phyloP scores from a whole-genome alignment of 345 rosid genomes.

The Rhodomyrtus tomentosa region DNA sequence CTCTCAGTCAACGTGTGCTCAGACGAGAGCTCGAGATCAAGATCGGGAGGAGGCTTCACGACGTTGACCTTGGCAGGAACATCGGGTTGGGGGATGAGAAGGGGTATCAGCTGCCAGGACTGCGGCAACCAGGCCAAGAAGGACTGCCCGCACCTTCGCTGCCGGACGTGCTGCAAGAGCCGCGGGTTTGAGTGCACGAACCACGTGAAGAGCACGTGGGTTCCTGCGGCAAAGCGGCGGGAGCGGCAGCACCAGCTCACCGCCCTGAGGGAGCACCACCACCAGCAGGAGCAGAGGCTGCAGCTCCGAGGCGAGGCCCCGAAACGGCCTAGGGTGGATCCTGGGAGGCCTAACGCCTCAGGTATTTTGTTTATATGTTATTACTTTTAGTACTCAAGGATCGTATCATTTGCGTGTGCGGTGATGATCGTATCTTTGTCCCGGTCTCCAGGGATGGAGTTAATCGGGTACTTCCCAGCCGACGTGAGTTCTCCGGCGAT shows the following conservation, averaged over 20 bases:
- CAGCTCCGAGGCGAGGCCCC: not conserved
- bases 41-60: not conserved
- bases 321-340: not conserved
- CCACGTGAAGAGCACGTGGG: conserved; percentile 90
- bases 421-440: not conserved
- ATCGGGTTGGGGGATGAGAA: conserved; percentile 8
- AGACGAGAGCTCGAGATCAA: conserved; percentile 12
- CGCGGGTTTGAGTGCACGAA: conserved; percentile 69
- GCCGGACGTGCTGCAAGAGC: conserved; percentile 86
- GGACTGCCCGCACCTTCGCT: conserved; percentile 64
- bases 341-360: not conserved
- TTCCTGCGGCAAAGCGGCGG: conserved; percentile 75
- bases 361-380: not conserved
- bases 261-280: conserved; percentile 12
- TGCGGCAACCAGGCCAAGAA: conserved; percentile 93
- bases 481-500: conserved; percentile 25
- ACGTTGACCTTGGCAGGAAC: conserved; percentile 8
- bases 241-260: conserved; percentile 32
- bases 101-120: conserved; percentile 62
- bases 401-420: not conserved
- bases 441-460: conserved; percentile 26
- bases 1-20: conserved; percentile 3
- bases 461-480: conserved; percentile 20
- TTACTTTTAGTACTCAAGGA: not conserved
- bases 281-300: not conserved